Percentiles rank a stretch among this genome's conserved stretches.
Conservation (phyloP, 2,329 filamentous ascomycete genomes). For the Teratosphaeria destructans region DNA sequence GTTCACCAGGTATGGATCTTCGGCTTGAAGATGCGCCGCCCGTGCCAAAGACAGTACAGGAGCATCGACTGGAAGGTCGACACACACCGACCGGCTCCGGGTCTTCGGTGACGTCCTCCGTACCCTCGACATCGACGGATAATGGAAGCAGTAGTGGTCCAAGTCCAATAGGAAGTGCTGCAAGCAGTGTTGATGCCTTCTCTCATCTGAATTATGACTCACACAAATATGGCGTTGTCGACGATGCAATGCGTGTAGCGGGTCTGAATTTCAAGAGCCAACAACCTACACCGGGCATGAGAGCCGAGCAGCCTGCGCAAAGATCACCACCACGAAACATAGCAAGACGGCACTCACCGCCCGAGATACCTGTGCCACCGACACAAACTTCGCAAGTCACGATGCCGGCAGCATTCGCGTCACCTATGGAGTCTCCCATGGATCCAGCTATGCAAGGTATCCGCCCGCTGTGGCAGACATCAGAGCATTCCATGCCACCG, state of each 20-base stretch:
- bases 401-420: constrained; percentile 1
- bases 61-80: constrained; percentile 15
- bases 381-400: neutral
- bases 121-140: constrained; percentile 13
- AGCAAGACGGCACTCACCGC: constrained; percentile 5
- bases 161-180: constrained; percentile 22
- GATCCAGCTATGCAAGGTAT: constrained; percentile 16
- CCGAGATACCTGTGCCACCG: constrained; percentile 1
- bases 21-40: constrained; percentile 23
- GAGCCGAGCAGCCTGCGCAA: constrained; percentile 15
- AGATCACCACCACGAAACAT: constrained; percentile 12
- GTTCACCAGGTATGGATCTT: constrained; percentile 14
- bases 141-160: constrained; percentile 18
- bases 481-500: neutral
- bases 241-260: constrained; percentile 16
- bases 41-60: constrained; percentile 20
- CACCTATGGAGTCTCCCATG: constrained; percentile 23
- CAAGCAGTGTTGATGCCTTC: constrained; percentile 23
- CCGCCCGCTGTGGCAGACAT: neutral
- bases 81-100: constrained; percentile 22
- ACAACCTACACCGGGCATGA: constrained; percentile 15
- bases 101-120: constrained; percentile 20
- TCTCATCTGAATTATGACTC: constrained; percentile 11
- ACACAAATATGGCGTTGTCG: constrained; percentile 10
- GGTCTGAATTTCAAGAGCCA: constrained; percentile 13